Percentiles rank a stretch among this genome's conserved stretches.
phyloP scores from a whole-genome alignment of 73 alveolate species.

The Stentor coeruleus region DNA sequence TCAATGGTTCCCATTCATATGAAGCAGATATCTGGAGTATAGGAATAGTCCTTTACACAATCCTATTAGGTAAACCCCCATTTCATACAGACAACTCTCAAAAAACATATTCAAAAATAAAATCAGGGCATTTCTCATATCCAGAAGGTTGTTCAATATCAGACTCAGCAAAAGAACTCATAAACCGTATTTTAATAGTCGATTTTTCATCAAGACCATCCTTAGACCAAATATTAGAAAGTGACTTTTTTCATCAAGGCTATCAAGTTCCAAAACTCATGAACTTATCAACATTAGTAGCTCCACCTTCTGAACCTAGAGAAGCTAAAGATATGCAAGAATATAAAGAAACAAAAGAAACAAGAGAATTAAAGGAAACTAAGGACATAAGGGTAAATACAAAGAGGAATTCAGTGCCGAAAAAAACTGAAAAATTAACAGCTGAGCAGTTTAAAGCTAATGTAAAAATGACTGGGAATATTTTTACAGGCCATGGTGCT shows the following conservation, averaged over 20 bases:
- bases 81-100: slow-evolving; percentile 66
- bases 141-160: slow-evolving; percentile 43
- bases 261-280: background rate
- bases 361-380: no score
- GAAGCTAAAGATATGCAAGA: no score
- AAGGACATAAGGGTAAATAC: no score
- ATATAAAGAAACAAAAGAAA: no score
- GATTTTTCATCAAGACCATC: background rate
- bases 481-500: background rate
- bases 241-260: background rate
- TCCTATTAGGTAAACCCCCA: slow-evolving; percentile 9
- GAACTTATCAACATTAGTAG: background rate
- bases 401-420: background rate
- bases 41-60: slow-evolving; percentile 10
- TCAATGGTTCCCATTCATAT: background rate
- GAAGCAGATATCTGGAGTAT: slow-evolving; percentile 7
- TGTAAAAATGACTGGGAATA: background rate
- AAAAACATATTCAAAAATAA: slow-evolving; percentile 67
- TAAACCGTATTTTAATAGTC: background rate
- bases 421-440: background rate
- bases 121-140: slow-evolving; percentile 47
- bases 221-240: slow-evolving; percentile 1
- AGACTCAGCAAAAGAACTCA: background rate
- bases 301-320: background rate
- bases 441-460: background rate